A percentile compares a stretch with the other conserved stretches of the same genome.
Conservation (phyloP, 2,329 filamentous ascomycete species). For the Harringtonia lauricola region DNA sequence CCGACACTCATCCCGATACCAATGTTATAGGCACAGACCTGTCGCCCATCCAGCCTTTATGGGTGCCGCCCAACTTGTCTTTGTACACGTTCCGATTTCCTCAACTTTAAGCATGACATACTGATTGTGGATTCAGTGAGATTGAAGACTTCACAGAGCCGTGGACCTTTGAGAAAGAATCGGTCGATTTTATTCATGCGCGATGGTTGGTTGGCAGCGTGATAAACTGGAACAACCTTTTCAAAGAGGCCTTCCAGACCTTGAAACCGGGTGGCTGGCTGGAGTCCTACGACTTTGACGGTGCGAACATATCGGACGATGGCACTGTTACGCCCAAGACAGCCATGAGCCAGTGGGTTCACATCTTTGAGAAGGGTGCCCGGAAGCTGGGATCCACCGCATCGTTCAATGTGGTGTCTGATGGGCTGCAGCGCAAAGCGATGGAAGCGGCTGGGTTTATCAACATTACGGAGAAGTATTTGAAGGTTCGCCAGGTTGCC, state of each 20-base stretch:
- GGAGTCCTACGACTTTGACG: slow-evolving; percentile 18
- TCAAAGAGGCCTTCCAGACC: slow-evolving; percentile 25
- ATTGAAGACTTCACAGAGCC: not conserved
- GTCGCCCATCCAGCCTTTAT: too few relatives aligned
- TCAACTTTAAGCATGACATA: too few relatives aligned
- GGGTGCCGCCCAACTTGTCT: too few relatives aligned
- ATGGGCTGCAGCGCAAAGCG: slow-evolving; percentile 1
- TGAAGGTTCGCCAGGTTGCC: slow-evolving; percentile 1
- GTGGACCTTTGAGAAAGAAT: slow-evolving; percentile 31
- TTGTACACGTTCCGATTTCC: too few relatives aligned
- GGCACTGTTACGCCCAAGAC: not conserved
- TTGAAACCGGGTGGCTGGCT: slow-evolving; percentile 43
- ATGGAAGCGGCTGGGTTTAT: slow-evolving; percentile 3
- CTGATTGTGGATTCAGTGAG: not conserved
- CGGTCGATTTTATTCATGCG: slow-evolving; percentile 51
- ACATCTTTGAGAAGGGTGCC: slow-evolving; percentile 3
- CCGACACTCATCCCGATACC: too few relatives aligned
- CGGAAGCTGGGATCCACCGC: not conserved
- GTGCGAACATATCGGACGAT: slow-evolving; percentile 2
- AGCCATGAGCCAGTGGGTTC: slow-evolving; percentile 14
- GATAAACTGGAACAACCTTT: slow-evolving; percentile 33
- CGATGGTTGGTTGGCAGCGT: slow-evolving; percentile 45
- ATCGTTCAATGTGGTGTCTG: not conserved
- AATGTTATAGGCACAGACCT: too few relatives aligned
- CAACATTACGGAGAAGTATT: not conserved